phyloP scores from a whole-genome alignment of 2,329 filamentous ascomycete species.

The Curvularia spicifera region DNA sequence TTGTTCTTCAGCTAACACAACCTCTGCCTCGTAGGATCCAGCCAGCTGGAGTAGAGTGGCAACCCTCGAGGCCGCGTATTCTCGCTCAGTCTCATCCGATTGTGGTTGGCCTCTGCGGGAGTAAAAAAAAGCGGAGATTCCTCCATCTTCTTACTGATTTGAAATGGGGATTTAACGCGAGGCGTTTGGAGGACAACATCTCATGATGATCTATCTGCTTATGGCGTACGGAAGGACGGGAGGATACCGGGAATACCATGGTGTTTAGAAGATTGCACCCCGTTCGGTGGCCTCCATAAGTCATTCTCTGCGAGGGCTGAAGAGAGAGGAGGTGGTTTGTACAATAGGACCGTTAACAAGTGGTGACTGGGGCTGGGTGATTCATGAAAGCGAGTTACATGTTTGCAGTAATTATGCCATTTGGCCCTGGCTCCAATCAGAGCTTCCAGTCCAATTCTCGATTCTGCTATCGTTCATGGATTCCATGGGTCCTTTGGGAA shows the following conservation, averaged over 20 bases:
- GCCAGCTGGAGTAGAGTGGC: slow-evolving; percentile 15
- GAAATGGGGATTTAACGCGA: slow-evolving; percentile 27
- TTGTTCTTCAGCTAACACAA: slow-evolving; percentile 31
- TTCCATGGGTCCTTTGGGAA: slow-evolving; percentile 62
- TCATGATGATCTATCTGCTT: slow-evolving; percentile 22
- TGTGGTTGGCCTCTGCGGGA: not conserved
- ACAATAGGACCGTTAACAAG: not conserved
- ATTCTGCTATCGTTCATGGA: slow-evolving; percentile 43
- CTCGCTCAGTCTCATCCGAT: not conserved
- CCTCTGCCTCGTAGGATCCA: slow-evolving; percentile 28
- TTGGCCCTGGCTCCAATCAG: not conserved
- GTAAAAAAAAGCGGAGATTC: slow-evolving; percentile 12
- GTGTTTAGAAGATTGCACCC: slow-evolving; percentile 16
- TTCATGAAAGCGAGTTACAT: not conserved
- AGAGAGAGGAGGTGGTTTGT: not conserved
- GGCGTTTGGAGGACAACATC: slow-evolving; percentile 25
- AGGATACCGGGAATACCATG: slow-evolving; percentile 28
- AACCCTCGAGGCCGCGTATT: slow-evolving; percentile 4
- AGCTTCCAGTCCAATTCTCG: not conserved
- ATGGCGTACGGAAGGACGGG: slow-evolving; percentile 16
- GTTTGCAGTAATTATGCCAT: not conserved
- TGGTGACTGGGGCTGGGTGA: not conserved
- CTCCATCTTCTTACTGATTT: slow-evolving; percentile 18
- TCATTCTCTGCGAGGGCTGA: slow-evolving; percentile 1
- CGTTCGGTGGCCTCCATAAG: slow-evolving; percentile 2